Evolutionary conservation across 495 filamentous ascomycete genomes (phyloP).

Genomic region (Penicillium nucicola): DNA sequence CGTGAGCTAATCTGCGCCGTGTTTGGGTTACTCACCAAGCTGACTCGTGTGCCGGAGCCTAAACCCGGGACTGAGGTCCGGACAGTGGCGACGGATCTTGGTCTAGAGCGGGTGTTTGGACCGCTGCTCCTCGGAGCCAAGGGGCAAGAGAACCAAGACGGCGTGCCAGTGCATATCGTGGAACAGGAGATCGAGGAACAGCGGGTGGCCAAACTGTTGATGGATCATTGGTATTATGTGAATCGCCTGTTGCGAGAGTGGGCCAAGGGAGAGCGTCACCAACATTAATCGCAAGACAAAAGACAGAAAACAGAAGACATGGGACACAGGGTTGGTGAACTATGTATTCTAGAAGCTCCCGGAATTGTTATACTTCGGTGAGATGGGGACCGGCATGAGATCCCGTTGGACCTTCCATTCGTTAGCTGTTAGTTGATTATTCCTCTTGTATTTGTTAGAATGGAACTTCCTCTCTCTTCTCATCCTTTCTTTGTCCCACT

Average conservation of each 20-base stretch:
- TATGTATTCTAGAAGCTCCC: slow-evolving; percentile 2
- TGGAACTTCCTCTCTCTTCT: neutral
- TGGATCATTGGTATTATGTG: slow-evolving; percentile 34
- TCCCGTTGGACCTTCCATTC: slow-evolving; percentile 6
- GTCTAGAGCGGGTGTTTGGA: slow-evolving; percentile 31
- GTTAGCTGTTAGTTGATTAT: neutral
- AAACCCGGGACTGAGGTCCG: slow-evolving; percentile 12
- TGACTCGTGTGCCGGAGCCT: slow-evolving; percentile 24
- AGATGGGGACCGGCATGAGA: neutral
- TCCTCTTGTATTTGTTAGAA: neutral
- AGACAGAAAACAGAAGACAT: neutral
- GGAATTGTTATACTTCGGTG: neutral
- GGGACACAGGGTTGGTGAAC: too few species aligned
- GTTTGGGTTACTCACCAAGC: slow-evolving; percentile 32
- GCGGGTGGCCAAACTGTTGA: slow-evolving; percentile 29
- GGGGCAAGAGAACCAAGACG: slow-evolving; percentile 5
- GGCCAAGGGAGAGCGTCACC: slow-evolving; percentile 1
- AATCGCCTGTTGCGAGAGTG: slow-evolving; percentile 31
- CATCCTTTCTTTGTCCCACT: slow-evolving; percentile 5
- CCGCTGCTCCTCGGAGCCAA: slow-evolving; percentile 27
- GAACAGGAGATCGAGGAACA: slow-evolving; percentile 31
- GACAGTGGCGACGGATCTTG: slow-evolving; percentile 19
- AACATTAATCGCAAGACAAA: slow-evolving; percentile 3
- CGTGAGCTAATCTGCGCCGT: slow-evolving; percentile 40
- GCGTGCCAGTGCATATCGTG: slow-evolving; percentile 13